Evolutionary conservation across 805 yeast genomes (phyloP).

Genomic region (Candida maesae): DNA sequence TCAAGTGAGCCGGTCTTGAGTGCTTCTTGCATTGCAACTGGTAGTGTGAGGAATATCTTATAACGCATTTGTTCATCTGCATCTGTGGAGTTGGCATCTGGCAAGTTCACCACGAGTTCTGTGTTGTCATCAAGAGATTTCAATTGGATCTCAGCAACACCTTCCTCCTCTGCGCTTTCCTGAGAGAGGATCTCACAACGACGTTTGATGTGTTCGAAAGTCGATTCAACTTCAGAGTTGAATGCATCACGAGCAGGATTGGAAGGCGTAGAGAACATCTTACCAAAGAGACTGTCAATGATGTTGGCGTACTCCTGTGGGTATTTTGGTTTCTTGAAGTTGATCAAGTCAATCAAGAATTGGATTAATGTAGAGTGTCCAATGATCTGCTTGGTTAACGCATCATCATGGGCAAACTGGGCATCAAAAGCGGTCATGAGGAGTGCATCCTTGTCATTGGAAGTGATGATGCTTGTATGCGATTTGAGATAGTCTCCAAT

Average conservation of each 20-base stretch:
- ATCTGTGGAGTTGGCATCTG: conserved; percentile 48
- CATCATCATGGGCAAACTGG: conserved; percentile 59
- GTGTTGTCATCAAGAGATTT: conserved; percentile 83
- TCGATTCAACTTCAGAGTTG: conserved; percentile 65
- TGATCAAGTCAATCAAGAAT: conserved; percentile 48
- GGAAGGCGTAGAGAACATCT: conserved; percentile 37
- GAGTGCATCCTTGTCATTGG: conserved; percentile 86
- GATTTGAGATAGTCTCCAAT: conserved; percentile 49
- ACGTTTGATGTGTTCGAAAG: conserved; percentile 66
- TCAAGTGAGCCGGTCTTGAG: conserved; percentile 68
- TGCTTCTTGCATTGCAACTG: conserved; percentile 67
- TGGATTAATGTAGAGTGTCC: conserved; percentile 78
- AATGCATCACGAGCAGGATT: conserved; percentile 71
- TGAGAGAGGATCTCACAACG: conserved; percentile 67
- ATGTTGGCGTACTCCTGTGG: conserved; percentile 36
- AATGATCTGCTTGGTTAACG: conserved; percentile 59
- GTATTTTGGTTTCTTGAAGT: conserved; percentile 33
- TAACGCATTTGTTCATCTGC: conserved; percentile 40
- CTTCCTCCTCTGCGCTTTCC: conserved; percentile 44
- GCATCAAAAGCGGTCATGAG: conserved; percentile 89
- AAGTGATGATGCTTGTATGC: conserved; percentile 66
- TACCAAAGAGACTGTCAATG: conserved; percentile 65
- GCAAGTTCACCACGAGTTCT: conserved; percentile 66
- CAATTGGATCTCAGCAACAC: conserved; percentile 70
- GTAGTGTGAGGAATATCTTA: conserved; percentile 54